Conservation (phyloP, 768 basidiomycete species). For the Hygrocybe punicea region DNA sequence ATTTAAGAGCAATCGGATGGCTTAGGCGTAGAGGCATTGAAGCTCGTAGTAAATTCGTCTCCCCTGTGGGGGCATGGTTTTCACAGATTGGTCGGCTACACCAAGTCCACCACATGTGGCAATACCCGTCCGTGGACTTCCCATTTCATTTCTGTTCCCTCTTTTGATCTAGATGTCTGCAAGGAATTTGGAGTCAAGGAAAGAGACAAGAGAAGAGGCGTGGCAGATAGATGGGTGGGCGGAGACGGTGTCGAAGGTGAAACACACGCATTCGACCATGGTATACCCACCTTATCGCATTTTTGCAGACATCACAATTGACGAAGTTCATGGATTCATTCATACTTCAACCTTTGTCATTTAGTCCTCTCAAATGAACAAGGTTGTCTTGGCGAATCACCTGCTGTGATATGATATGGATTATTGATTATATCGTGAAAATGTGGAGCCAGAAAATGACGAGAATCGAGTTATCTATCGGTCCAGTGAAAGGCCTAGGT, state of each 20-base stretch:
- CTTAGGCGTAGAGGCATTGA: constrained; percentile 89
- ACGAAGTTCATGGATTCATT: constrained; percentile 83
- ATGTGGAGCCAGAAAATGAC: no score
- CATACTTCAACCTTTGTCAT: constrained; percentile 74
- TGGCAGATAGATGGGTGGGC: constrained; percentile 97
- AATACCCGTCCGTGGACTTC: constrained; percentile 67
- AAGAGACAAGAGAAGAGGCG: constrained; percentile 80
- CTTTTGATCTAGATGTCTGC: neutral
- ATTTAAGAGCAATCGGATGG: neutral
- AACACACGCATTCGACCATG: constrained; percentile 15
- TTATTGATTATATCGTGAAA: no score
- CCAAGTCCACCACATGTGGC: constrained; percentile 96
- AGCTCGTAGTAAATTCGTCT: constrained; percentile 82
- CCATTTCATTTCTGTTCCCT: constrained; percentile 12
- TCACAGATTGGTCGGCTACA: constrained; percentile 81
- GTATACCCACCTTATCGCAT: constrained; percentile 8
- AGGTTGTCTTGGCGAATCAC: neutral
- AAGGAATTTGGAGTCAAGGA: constrained; percentile 75
- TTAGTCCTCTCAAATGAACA: constrained; percentile 76
- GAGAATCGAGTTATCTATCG: no score
- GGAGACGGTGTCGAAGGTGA: constrained; percentile 86
- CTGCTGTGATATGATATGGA: neutral
- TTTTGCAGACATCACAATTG: constrained; percentile 77
- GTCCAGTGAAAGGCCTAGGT: no score
- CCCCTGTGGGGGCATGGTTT: constrained; percentile 90